Conservation (phyloP, 2,329 filamentous ascomycete genomes). For the Podosphaera leucotricha region DNA sequence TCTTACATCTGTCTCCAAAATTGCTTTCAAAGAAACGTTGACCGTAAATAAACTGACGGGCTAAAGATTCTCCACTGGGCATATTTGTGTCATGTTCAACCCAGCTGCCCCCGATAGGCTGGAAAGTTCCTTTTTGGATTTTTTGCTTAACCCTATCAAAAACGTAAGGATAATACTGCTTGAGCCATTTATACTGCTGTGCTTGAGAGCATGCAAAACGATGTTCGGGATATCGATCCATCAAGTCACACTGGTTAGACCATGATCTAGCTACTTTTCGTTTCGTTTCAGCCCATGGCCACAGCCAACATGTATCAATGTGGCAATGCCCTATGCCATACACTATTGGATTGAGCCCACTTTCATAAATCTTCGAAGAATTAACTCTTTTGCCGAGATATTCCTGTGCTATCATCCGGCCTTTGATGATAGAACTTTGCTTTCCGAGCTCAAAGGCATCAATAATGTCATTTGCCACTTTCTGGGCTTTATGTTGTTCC, state of each 20-base stretch:
- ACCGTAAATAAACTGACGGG: slow-evolving; percentile 85
- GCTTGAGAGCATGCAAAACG: slow-evolving; percentile 83
- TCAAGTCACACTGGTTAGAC: slow-evolving; percentile 87
- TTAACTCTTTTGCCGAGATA: slow-evolving; percentile 67
- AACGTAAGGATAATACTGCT: slow-evolving; percentile 65
- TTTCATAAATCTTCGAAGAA: slow-evolving; percentile 63
- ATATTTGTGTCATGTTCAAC: slow-evolving; percentile 97
- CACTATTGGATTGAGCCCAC: slow-evolving; percentile 50
- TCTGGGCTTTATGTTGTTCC: slow-evolving; percentile 68
- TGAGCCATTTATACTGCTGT: slow-evolving; percentile 96
- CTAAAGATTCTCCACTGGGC: slow-evolving; percentile 82
- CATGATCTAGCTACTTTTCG: slow-evolving; percentile 88
- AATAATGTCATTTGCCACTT: slow-evolving; percentile 71
- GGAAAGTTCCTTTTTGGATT: slow-evolving; percentile 74
- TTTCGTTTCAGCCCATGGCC: slow-evolving; percentile 96
- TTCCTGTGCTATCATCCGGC: slow-evolving; percentile 58
- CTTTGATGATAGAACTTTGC: slow-evolving; percentile 53
- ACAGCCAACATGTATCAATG: slow-evolving; percentile 96
- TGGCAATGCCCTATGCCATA: slow-evolving; percentile 89
- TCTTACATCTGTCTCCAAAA: slow-evolving; percentile 70
- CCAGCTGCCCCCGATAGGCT: slow-evolving; percentile 93
- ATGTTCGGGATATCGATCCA: slow-evolving; percentile 86
- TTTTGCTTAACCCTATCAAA: slow-evolving; percentile 82
- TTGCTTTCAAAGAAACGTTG: slow-evolving; percentile 86
- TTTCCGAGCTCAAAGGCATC: slow-evolving; percentile 67